These are phyloP conservation scores for Plectosphaerella plurivora DNA, from an alignment of 2,329 filamentous ascomycete genomes.

Conservation along the genomic window DNA sequence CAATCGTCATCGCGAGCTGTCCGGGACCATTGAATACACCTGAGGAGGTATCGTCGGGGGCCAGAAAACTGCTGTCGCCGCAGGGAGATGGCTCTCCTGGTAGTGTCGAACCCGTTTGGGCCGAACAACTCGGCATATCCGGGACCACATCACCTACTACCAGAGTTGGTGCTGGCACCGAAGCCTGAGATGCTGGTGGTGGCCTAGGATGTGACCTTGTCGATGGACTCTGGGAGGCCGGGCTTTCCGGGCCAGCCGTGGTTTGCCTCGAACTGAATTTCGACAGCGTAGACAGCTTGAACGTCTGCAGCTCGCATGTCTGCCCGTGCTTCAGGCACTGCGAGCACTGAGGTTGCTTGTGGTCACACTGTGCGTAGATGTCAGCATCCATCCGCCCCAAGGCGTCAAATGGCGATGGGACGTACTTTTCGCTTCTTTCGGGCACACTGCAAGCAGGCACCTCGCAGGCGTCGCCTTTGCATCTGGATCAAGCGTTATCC, in stretches of 20 bases:
- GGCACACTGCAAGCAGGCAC: slow-evolving; percentile 11
- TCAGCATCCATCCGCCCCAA: not conserved
- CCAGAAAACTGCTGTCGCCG: not conserved
- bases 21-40: not conserved
- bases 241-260: not conserved
- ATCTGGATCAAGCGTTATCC: not conserved
- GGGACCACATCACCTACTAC: not conserved
- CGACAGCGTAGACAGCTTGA: slow-evolving; percentile 8
- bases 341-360: slow-evolving; percentile 9
- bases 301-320: slow-evolving; percentile 9
- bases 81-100: not conserved
- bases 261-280: not conserved
- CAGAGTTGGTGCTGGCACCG: not conserved
- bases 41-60: not conserved
- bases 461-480: slow-evolving; percentile 3
- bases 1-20: not conserved
- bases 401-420: not conserved
- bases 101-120: not conserved
- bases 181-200: not conserved
- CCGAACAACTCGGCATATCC: not conserved
- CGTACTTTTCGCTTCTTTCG: slow-evolving; percentile 9
- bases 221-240: no score
- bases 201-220: no score
- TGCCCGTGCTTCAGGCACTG: slow-evolving; percentile 10
- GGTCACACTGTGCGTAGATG: slow-evolving; percentile 7